Evolutionary conservation across 192 early-diverging fungal species (phyloP).

Genomic region (Gigaspora rosea): DNA sequence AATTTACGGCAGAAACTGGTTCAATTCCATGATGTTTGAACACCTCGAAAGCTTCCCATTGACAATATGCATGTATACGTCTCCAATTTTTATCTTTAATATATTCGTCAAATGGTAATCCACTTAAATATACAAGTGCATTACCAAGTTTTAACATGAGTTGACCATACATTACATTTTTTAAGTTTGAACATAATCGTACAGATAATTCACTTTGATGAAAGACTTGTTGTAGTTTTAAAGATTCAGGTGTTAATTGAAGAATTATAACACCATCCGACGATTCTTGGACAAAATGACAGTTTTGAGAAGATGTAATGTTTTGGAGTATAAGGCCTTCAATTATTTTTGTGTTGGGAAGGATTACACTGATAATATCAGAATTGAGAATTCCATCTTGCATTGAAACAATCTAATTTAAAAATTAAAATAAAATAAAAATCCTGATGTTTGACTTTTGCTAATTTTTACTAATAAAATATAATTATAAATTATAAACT

Average conservation of each 20-base stretch:
- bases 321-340: not conserved
- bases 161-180: not conserved
- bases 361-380: not conserved
- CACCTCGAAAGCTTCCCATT: not conserved
- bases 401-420: not conserved
- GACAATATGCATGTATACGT: not conserved
- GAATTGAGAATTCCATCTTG: not conserved
- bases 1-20: not conserved
- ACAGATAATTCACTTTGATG: not conserved
- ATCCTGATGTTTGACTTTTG: too few species aligned
- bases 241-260: not conserved
- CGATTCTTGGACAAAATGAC: not conserved
- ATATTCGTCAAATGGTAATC: not conserved
- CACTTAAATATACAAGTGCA: not conserved
- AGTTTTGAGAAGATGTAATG: not conserved
- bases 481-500: too few species aligned
- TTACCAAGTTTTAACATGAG: not conserved
- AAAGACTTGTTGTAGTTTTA: not conserved
- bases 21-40: not conserved
- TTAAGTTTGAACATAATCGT: not conserved
- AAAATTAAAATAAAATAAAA: not conserved
- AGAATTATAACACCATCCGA: not conserved
- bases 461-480: too few species aligned
- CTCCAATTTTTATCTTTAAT: not conserved
- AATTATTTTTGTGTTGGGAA: conserved; percentile 1